phyloP scores from a whole-genome alignment of 2,329 filamentous ascomycete genomes.

The Exophiala lecanii-corni region DNA sequence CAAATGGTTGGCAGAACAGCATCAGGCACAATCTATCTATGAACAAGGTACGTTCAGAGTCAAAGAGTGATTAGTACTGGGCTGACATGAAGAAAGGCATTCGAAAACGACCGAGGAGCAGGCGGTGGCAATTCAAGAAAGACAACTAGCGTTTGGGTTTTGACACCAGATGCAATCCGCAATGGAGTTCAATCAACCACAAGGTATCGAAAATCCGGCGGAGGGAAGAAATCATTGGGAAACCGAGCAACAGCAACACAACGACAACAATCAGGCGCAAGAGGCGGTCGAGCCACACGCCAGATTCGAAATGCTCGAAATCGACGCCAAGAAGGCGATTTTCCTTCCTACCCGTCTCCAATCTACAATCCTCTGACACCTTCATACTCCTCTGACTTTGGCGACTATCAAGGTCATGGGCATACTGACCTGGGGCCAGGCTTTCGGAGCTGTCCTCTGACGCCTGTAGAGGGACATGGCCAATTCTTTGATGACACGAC shows the following conservation, averaged over 20 bases:
- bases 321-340: constrained; percentile 15
- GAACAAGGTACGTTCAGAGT: constrained; percentile 66
- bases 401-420: constrained; percentile 16
- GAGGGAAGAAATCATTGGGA: constrained; percentile 36
- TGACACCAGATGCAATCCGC: constrained; percentile 64
- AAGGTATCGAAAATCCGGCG: constrained; percentile 54
- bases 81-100: constrained; percentile 30
- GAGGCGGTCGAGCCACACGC: constrained; percentile 38
- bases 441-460: constrained; percentile 15
- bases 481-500: constrained; percentile 9
- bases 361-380: constrained; percentile 14
- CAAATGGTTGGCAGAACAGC: constrained; percentile 88
- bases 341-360: constrained; percentile 5
- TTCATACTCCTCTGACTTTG: constrained; percentile 15
- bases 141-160: constrained; percentile 70
- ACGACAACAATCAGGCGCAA: constrained; percentile 39
- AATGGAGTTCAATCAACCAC: constrained; percentile 83
- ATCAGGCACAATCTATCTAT: constrained; percentile 94
- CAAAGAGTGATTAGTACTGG: constrained; percentile 6
- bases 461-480: constrained; percentile 8
- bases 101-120: constrained; percentile 31
- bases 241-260: constrained; percentile 37
- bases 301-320: constrained; percentile 26
- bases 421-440: constrained; percentile 7
- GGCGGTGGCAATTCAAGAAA: constrained; percentile 54